Conservation (phyloP, 768 basidiomycete genomes). For the Lepiota subincarnata region DNA sequence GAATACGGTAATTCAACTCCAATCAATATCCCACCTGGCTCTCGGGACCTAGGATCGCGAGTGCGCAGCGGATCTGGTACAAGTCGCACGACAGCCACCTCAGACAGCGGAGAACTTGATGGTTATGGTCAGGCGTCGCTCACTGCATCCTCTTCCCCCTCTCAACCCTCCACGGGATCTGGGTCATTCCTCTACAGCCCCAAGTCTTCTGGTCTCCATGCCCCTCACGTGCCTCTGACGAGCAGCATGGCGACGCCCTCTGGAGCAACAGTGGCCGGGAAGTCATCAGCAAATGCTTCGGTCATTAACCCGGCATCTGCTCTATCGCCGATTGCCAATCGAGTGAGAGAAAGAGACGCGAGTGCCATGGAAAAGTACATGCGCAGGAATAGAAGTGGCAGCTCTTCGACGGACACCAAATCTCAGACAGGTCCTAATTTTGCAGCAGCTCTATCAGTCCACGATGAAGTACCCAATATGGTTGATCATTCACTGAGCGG, state of each 20-base stretch:
- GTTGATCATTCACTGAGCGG: conserved; percentile 44
- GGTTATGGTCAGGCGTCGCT: conserved; percentile 50
- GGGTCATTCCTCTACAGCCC: conserved; percentile 37
- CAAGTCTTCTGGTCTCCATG: conserved; percentile 21
- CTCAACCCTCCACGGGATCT: conserved; percentile 48
- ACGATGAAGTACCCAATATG: conserved; percentile 51
- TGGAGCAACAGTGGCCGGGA: neutral
- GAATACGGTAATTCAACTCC: conserved; percentile 23
- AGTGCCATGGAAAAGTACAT: conserved; percentile 87
- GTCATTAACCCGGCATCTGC: conserved; percentile 35
- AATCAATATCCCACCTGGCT: conserved; percentile 40
- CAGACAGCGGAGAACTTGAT: conserved; percentile 67
- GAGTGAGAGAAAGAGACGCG: conserved; percentile 80
- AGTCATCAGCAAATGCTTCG: neutral
- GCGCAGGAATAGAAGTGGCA: conserved; percentile 77
- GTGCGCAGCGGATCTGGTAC: conserved; percentile 81
- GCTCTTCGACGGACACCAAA: conserved; percentile 68
- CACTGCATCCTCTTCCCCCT: conserved; percentile 58
- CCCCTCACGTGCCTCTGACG: conserved; percentile 26
- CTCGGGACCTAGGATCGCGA: conserved; percentile 43
- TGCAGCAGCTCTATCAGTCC: conserved; percentile 48
- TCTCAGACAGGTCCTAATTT: conserved; percentile 54
- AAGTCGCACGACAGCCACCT: conserved; percentile 71
- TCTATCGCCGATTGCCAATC: conserved; percentile 73
- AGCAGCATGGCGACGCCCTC: conserved; percentile 28